A percentile compares a stretch with the other conserved stretches of the same genome.
Evolutionary conservation across 2,329 filamentous ascomycete genomes (phyloP).

Genomic region (Pseudonectria buxi): DNA sequence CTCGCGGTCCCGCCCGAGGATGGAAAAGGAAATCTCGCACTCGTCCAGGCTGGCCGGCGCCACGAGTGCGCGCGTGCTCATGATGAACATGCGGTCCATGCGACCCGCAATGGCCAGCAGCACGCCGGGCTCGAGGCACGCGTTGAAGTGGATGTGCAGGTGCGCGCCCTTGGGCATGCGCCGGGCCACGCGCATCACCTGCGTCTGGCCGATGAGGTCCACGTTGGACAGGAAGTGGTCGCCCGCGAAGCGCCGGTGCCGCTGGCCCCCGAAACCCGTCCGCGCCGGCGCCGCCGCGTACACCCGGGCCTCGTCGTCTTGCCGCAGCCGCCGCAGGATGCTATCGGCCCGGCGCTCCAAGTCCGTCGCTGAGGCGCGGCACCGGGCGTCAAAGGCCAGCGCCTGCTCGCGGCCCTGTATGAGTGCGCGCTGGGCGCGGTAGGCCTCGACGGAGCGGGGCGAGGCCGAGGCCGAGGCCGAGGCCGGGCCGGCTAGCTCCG

Average conservation of each 20-base stretch:
- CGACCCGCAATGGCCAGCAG: slow-evolving; percentile 49
- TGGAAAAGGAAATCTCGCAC: slow-evolving; percentile 58
- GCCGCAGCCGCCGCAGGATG: slow-evolving; percentile 33
- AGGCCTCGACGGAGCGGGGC: slow-evolving; percentile 17
- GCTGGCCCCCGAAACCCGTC: slow-evolving; percentile 36
- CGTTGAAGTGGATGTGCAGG: slow-evolving; percentile 71
- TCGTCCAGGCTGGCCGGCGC: slow-evolving; percentile 38
- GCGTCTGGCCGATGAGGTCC: slow-evolving; percentile 47
- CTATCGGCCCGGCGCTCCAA: slow-evolving; percentile 32
- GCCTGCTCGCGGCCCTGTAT: slow-evolving; percentile 27
- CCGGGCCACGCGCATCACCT: slow-evolving; percentile 49
- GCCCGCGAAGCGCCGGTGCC: slow-evolving; percentile 38
- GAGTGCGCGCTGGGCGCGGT: slow-evolving; percentile 24
- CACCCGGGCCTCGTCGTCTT: slow-evolving; percentile 28
- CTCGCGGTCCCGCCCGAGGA: slow-evolving; percentile 33
- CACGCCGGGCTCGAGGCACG: slow-evolving; percentile 56
- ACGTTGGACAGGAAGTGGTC: slow-evolving; percentile 55
- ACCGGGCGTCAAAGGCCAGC: slow-evolving; percentile 35
- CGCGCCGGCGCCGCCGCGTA: slow-evolving; percentile 28
- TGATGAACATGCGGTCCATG: slow-evolving; percentile 63
- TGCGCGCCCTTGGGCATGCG: slow-evolving; percentile 65
- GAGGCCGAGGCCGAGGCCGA: slow-evolving; percentile 3
- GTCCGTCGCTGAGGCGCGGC: slow-evolving; percentile 23
- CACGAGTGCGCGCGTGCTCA: slow-evolving; percentile 46
- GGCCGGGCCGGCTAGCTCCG: not conserved